Base-by-base conservation (phyloP, 129 eudicot species). In the Logfia minima region DNA sequence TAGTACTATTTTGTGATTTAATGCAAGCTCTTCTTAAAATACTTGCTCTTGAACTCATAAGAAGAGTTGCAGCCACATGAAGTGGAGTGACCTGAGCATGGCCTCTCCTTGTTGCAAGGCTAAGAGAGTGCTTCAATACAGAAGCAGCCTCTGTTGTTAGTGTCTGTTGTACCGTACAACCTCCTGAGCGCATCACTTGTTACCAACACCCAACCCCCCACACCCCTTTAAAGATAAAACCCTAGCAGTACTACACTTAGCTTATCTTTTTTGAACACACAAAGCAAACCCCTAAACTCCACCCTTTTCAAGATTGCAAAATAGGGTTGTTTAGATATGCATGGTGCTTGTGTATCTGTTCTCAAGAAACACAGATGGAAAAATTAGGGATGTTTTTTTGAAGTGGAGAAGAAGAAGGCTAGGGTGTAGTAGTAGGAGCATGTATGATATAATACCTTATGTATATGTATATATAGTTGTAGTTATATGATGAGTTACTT, bases 71-170 rank as follows among this genome's bases (percentile, higher is more conserved):
- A 69, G 98, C 97, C 77, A 94, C 98, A 83, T 94, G 98, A 66
- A 94, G 96, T 0, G 98, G 98, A 56, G 98, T 94, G 82, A 94
- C 89, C 80, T 94, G 98, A 24, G 98, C 93, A 77, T 94, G 98
- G 90, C 97, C 98, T 9, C 98, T 85, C 75, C 98, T 81, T 71
- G 93, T 80, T 16, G 98, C 97, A 24, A 94, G 84, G 85, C 80
- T 82, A 19, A 94, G 96, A 78, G 98, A 92, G 68, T 87, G 97
- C 88, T 94, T 94, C 88, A 94, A 86, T 4, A 94, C 92, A 32
- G 94, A 86, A 83, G 98, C 96, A 82, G 98, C 96, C 93, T 94
- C 98, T 66, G 87, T 51, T 55, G 98, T 89, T 88, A 94, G 98
- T 79, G 98, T 92, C 90, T 94, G 98, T 71, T 91, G 98, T 56